Base-by-base conservation (phyloP, 805 yeast species). In the Sugiyamaella mastotermitis region DNA sequence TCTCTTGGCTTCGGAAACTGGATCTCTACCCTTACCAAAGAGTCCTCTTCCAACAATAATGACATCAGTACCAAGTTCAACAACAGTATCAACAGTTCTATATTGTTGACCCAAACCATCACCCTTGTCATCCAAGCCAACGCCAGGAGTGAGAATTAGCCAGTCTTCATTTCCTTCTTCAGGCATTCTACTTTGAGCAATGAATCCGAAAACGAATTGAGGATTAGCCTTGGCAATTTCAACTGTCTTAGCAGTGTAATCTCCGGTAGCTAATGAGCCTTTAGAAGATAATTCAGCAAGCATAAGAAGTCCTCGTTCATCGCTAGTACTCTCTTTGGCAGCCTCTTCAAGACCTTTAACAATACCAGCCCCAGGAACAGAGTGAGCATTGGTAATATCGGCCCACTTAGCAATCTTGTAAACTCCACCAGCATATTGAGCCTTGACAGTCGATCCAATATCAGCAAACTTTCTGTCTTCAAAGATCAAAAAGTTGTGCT, bases 401-500 rank as follows among this genome's bases (percentile, higher is more conserved):
- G 97, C 78, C 98, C 98, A 92, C 53, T 78, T 66, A 10, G 95
- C 92, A 45, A 90, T 90, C 56, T 76, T 78, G 66, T 77, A 87
- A 8, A 85, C 80, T 31, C 98, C 98, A 26, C 94, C 85, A 22
- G 83, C 68, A 61, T 90, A 92, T 62, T 92, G 98, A 31, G 85
- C 74, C 64, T 90, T 88, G 38, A 92, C 98, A 1, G 98, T 92
- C 56, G 88, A 86, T 13, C 99, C 99, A 52, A 92, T 92, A 61
- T 92, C 99, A 17, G 99, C 98, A 62, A 92, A 92, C 65, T 92
- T 92, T 48, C 99, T 74, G 64, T 92, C 99, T 65, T 92, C 99
- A 57, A 92, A 92, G 49, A 92, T 81, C 70, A 92, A 65, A 55
- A 92, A 92, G 48, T 82, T 76, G 66, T 88, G 90, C 56, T 87